A percentile compares a stretch with the other conserved stretches of the same genome.
phyloP scores from a whole-genome alignment of 2,329 filamentous ascomycete genomes.

The Aspergillus pseudoglaucus region DNA sequence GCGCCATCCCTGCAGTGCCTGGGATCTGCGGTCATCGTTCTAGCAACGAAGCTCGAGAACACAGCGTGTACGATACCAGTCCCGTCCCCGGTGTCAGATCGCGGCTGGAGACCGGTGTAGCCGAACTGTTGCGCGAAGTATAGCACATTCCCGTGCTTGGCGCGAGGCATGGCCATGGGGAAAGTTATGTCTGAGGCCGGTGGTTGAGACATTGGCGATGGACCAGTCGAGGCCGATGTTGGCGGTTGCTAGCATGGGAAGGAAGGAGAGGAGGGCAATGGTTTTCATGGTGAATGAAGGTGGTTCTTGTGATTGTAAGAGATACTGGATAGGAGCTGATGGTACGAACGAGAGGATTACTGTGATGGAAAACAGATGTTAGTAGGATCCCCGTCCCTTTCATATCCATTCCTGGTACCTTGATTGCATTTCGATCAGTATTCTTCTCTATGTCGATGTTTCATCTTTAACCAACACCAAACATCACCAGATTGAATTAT shows the following conservation, averaged over 20 bases:
- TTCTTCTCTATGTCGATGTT: no score
- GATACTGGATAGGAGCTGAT: no score
- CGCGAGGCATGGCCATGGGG: constrained; percentile 15
- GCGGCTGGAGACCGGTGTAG: constrained; percentile 21
- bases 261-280: neutral
- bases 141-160: constrained; percentile 16
- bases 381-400: no score
- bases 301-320: no score
- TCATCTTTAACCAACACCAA: no score
- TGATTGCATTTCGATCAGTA: no score
- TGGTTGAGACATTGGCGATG: constrained; percentile 4
- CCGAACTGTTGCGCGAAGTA: constrained; percentile 28
- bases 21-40: constrained; percentile 14
- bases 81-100: constrained; percentile 6
- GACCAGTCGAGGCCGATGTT: constrained; percentile 12
- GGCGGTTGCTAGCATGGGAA: constrained; percentile 6
- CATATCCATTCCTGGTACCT: no score
- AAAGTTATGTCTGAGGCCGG: constrained; percentile 16
- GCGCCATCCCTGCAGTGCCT: constrained; percentile 21
- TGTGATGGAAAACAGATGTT: no score
- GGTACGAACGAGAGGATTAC: no score
- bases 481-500: no score
- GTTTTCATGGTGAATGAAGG: neutral
- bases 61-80: constrained; percentile 22
- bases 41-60: constrained; percentile 25